A percentile compares a stretch with the other conserved stretches of the same genome.
phyloP scores from a whole-genome alignment of 2,329 filamentous ascomycete species.

The Chalara sp. region DNA sequence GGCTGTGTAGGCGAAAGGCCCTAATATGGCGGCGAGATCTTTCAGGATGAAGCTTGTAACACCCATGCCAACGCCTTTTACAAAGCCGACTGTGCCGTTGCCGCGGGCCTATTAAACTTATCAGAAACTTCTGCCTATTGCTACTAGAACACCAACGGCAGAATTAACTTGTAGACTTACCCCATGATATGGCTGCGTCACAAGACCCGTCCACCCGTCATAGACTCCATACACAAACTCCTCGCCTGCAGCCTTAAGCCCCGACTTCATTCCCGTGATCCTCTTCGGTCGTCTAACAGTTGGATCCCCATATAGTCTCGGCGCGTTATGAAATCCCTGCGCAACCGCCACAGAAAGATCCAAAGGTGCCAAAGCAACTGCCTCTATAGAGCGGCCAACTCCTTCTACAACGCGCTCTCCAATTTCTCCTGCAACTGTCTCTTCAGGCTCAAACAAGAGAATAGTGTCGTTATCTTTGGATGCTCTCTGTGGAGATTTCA shows the following conservation, averaged over 20 bases:
- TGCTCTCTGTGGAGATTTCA: background rate
- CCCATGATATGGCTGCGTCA: conserved; percentile 49
- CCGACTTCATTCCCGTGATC: conserved; percentile 59
- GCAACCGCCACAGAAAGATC: conserved; percentile 53
- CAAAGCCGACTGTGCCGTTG: conserved; percentile 47
- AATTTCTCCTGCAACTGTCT: background rate
- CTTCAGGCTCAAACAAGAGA: background rate
- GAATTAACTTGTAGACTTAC: background rate
- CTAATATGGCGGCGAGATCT: conserved; percentile 36
- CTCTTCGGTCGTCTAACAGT: conserved; percentile 50
- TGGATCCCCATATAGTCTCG: conserved; percentile 62
- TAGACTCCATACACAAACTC: conserved; percentile 57
- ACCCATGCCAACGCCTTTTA: conserved; percentile 43
- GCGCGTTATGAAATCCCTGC: conserved; percentile 65
- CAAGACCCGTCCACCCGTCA: conserved; percentile 56
- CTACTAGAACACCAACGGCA: background rate
- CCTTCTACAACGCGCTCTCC: background rate
- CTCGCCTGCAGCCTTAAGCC: conserved; percentile 47
- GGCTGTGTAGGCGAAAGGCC: conserved; percentile 16
- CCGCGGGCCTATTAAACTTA: conserved; percentile 37
- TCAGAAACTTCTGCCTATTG: background rate
- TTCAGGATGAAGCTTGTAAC: conserved; percentile 56
- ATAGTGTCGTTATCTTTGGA: background rate
- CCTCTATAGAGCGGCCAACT: background rate
- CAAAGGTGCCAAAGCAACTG: conserved; percentile 11